A percentile compares a stretch with the other conserved stretches of the same genome.
These are phyloP conservation scores for Jatropha podagrica DNA, from an alignment of 441 rosid genomes.

Conservation along the genomic window DNA sequence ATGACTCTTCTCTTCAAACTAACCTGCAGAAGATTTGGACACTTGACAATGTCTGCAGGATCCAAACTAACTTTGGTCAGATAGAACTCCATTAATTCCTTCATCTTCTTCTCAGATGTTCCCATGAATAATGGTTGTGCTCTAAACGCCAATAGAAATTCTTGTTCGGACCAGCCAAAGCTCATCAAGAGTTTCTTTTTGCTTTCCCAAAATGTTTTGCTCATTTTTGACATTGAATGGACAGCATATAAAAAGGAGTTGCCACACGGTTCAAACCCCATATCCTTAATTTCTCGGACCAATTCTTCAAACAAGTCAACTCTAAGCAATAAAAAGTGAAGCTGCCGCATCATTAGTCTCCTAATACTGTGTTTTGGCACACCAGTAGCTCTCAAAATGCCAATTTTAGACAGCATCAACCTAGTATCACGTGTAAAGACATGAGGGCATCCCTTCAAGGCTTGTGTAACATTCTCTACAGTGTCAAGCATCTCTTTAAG, in stretches of 20 bases:
- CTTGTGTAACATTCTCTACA: neutral
- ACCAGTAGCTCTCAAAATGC: slow-evolving; percentile 6
- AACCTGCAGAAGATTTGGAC: neutral
- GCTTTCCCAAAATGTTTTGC: neutral
- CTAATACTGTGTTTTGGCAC: slow-evolving; percentile 3
- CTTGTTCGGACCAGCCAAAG: slow-evolving; percentile 17
- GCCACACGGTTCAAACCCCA: slow-evolving; percentile 10
- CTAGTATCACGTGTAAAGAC: neutral
- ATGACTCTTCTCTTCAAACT: neutral
- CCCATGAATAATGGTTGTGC: neutral
- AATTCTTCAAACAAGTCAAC: neutral
- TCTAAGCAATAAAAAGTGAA: neutral
- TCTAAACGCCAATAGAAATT: slow-evolving; percentile 7
- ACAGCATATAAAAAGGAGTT: slow-evolving; percentile 2
- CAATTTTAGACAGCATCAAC: neutral
- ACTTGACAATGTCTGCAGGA: neutral
- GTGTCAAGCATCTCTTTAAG: neutral
- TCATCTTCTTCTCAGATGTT: neutral
- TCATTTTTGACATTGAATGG: neutral
- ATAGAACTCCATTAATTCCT: neutral
- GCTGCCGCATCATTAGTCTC: neutral
- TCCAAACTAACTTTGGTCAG: neutral
- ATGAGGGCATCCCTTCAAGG: neutral
- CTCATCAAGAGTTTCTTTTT: slow-evolving; percentile 10
- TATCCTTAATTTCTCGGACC: neutral